Evolutionary conservation across 352 stramenopile genomes (phyloP).

Genomic region (Pythium graminicola): DNA sequence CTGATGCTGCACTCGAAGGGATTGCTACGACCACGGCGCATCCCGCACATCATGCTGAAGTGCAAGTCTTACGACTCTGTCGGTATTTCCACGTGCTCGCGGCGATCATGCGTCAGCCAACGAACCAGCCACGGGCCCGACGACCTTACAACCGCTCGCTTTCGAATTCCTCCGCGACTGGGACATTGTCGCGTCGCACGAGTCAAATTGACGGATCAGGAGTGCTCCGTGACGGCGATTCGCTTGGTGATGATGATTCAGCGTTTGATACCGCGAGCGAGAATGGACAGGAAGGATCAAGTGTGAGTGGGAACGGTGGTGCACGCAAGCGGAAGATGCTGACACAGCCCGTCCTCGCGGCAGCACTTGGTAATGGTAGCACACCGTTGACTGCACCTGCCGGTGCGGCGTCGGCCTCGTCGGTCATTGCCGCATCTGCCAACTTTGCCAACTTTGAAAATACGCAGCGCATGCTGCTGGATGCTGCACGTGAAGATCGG

Average conservation of each 20-base stretch:
- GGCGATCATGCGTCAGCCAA: conserved; percentile 41
- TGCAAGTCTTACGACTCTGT: conserved; percentile 52
- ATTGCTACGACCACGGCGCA: conserved; percentile 16
- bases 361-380: not conserved
- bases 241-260: conserved; percentile 17
- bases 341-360: not conserved
- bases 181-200: conserved; percentile 5
- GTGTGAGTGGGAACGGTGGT: not conserved
- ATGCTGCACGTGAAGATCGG: conserved; percentile 56
- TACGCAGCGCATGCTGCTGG: conserved; percentile 41
- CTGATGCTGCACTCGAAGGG: not conserved
- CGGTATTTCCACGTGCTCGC: conserved; percentile 66
- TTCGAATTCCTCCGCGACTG: conserved; percentile 1
- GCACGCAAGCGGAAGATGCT: conserved; percentile 19
- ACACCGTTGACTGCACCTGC: not conserved
- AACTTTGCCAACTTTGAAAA: conserved; percentile 36
- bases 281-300: conserved; percentile 9
- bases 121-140: conserved; percentile 26
- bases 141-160: conserved; percentile 24
- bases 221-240: conserved; percentile 8
- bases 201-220: conserved; percentile 8
- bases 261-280: conserved; percentile 20
- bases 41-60: conserved; percentile 27
- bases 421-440: conserved; percentile 21
- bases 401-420: not conserved